Base-by-base conservation (phyloP, 1,139 yeast species). In the Lodderomyces margitis region DNA sequence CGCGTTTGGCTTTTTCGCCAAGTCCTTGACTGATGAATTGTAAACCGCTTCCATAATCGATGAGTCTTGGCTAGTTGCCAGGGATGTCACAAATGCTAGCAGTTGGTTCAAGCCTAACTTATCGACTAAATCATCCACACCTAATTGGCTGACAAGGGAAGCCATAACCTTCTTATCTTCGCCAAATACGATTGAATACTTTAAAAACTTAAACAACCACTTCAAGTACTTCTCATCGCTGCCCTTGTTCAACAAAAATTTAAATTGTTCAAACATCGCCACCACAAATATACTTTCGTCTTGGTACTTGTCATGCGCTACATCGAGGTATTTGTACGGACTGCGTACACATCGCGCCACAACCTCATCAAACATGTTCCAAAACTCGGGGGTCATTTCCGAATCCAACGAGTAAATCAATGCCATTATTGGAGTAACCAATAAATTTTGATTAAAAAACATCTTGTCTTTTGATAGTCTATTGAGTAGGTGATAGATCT, bases 271-370 rank as follows among this genome's bases (percentile, higher is more conserved):
- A 38, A 80, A 60, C 4, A 88, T 55, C 0, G 85, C 80, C 34
- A 85, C 74, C 2, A 80, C 57, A 45, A 88, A 80, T 0, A 94
- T 84, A 53, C 95, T 86, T 12, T 83, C 47, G 6, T 62, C 65
- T 11, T 61, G 46, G 38, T 58, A 61, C 11, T 59, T 58, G 2
- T 58, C 52, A 39, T 75, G 77, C 1, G 87, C 71, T 45, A 70
- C 55, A 56, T 91, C 98, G 41, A 87, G 74, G 52, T 88, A 91
- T 56, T 86, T 88, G 62, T 84, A 92, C 0, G 97, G 97, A 1
- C 87, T 65, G 46, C 80, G 74, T 41, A 84, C 72, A 46, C 82
- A 72, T 50, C 96, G 74, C 1, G 88, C 69, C 21, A 87, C 72
- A 0, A 86, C 68, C 57, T 89, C 94, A 56, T 89, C 95, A 12